These are phyloP conservation scores for Hygrophorus russula DNA, from an alignment of 768 basidiomycete species.

Conservation along the genomic window DNA sequence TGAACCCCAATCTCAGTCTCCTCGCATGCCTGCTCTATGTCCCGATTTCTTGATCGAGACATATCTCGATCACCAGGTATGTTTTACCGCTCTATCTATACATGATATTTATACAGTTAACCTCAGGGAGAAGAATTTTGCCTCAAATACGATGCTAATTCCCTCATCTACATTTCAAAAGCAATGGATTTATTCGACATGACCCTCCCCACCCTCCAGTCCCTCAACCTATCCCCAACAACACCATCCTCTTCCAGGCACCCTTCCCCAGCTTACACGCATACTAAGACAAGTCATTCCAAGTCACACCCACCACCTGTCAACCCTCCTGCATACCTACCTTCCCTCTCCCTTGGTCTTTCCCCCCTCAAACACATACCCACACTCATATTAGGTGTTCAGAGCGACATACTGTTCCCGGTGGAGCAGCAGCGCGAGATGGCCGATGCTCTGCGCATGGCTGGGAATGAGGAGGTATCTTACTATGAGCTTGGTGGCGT, in stretches of 20 bases:
- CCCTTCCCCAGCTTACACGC: conserved; percentile 10
- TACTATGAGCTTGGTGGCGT: conserved; percentile 98
- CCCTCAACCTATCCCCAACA: conserved; percentile 43
- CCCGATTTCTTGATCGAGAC: conserved; percentile 99
- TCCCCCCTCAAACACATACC: conserved; percentile 74
- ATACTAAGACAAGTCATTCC: conserved; percentile 34
- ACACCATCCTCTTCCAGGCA: conserved; percentile 13
- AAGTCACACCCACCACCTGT: conserved; percentile 65
- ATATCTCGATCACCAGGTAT: conserved; percentile 91
- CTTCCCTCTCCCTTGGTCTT: conserved; percentile 71
- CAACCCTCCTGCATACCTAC: conserved; percentile 65
- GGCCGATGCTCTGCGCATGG: conserved; percentile 82
- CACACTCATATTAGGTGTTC: conserved; percentile 82
- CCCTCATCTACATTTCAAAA: conserved; percentile 96
- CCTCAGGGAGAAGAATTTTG: conserved; percentile 88
- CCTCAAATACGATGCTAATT: conserved; percentile 98
- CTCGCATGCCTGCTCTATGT: conserved; percentile 66
- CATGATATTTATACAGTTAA: conserved; percentile 24
- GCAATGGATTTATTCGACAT: conserved; percentile 99
- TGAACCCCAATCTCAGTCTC: conserved; percentile 18
- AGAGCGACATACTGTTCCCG: conserved; percentile 93
- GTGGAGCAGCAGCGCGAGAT: conserved; percentile 96
- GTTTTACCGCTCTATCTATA: conserved; percentile 42
- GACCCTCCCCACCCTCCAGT: conserved; percentile 63
- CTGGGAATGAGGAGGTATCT: conserved; percentile 80